These are phyloP conservation scores for Apophysomyces variabilis DNA, from an alignment of 371 early-diverging fungal genomes.

Conservation along the genomic window DNA sequence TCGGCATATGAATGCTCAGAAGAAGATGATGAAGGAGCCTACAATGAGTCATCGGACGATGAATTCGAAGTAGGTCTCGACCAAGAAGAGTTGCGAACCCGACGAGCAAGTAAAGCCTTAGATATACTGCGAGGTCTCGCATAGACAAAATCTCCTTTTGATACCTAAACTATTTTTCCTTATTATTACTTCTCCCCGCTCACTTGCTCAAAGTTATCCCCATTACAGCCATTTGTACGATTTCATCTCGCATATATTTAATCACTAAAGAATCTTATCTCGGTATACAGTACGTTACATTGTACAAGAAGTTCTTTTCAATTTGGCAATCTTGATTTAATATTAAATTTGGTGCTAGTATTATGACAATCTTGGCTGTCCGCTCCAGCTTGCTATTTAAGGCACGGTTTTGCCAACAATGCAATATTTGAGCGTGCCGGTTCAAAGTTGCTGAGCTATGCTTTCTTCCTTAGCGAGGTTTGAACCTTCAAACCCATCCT, in stretches of 20 bases:
- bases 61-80: slow-evolving; percentile 1
- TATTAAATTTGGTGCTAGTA: no score
- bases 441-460: no score
- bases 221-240: not conserved
- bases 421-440: no score
- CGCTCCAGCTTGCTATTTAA: no score
- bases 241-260: not conserved
- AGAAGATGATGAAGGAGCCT: slow-evolving; percentile 18
- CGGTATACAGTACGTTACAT: no score
- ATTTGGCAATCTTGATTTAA: no score
- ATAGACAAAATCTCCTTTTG: slow-evolving; percentile 9
- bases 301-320: no score
- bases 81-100: slow-evolving; percentile 20
- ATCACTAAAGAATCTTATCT: not conserved
- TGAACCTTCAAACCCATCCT: no score
- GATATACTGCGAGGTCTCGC: slow-evolving; percentile 40
- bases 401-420: no score
- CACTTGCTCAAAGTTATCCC: not conserved
- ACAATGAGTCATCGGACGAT: slow-evolving; percentile 4
- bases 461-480: no score
- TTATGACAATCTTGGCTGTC: no score
- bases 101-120: slow-evolving; percentile 39
- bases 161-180: not conserved
- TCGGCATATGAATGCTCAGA: slow-evolving; percentile 39
- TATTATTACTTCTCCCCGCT: not conserved